phyloP scores from a whole-genome alignment of 2,329 filamentous ascomycete genomes.

The Trematosphaeria pertusa region DNA sequence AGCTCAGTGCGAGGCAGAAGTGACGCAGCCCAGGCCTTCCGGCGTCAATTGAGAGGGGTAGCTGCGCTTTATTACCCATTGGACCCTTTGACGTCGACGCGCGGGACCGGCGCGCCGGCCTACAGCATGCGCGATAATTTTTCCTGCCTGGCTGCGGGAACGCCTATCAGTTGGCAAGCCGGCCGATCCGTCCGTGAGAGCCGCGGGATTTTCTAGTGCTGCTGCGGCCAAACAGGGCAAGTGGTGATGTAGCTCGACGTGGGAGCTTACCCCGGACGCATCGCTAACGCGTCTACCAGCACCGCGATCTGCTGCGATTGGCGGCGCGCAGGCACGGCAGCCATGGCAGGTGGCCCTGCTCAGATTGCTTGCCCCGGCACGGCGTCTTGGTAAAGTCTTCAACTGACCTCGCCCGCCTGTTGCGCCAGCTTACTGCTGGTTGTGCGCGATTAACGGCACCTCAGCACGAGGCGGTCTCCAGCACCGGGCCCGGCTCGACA shows the following conservation, averaged over 20 bases:
- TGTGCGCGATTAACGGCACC: too few species aligned
- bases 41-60: constrained; percentile 9
- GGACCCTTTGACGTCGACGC: constrained; percentile 20
- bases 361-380: constrained; percentile 6
- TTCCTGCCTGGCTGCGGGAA: constrained; percentile 2
- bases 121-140: constrained; percentile 6
- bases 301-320: constrained; percentile 1
- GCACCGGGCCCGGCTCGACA: too few species aligned
- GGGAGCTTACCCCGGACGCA: constrained; percentile 11
- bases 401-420: too few species aligned
- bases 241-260: not conserved
- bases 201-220: constrained; percentile 15
- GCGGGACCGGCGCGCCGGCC: not conserved
- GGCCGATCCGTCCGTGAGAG: constrained; percentile 16
- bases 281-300: constrained; percentile 8
- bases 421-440: too few species aligned
- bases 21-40: constrained; percentile 7
- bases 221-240: constrained; percentile 6
- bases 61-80: constrained; percentile 13
- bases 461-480: too few species aligned
- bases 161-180: constrained; percentile 10
- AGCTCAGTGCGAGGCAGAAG: constrained; percentile 10
- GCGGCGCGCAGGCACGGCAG: not conserved
- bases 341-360: not conserved
- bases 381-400: too few species aligned